phyloP scores from a whole-genome alignment of 371 early-diverging fungal species.

The Nematocida homosporus region DNA sequence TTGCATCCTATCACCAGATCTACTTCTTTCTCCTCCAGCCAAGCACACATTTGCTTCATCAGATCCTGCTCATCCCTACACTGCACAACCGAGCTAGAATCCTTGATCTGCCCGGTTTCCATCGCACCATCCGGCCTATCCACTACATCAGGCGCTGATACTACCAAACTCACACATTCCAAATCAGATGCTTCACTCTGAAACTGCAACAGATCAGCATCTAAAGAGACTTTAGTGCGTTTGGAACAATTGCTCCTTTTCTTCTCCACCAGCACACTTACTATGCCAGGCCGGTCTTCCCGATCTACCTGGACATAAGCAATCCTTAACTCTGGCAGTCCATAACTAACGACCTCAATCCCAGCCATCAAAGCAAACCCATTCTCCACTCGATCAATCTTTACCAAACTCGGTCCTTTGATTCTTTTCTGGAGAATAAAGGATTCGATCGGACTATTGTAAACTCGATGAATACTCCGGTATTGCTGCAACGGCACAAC shows the following conservation, averaged over 20 bases:
- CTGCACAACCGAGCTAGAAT: not conserved
- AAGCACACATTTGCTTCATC: slow-evolving; percentile 48
- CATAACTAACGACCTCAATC: slow-evolving; percentile 27
- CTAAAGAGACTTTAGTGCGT: not conserved
- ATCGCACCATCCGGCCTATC: no score
- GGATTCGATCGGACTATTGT: slow-evolving; percentile 63
- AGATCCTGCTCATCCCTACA: not conserved
- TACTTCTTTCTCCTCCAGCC: not conserved
- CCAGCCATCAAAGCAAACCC: slow-evolving; percentile 1
- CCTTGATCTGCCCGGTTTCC: not conserved
- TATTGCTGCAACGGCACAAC: not conserved
- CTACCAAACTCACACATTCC: not conserved
- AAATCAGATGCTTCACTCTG: not conserved
- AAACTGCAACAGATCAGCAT: not conserved
- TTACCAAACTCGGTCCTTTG: slow-evolving; percentile 59
- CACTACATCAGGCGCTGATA: no score
- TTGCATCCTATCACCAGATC: slow-evolving; percentile 4
- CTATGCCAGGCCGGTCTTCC: slow-evolving; percentile 34
- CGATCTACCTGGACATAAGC: slow-evolving; percentile 26
- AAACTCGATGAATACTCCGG: slow-evolving; percentile 43
- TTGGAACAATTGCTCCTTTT: slow-evolving; percentile 7
- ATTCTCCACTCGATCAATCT: slow-evolving; percentile 45
- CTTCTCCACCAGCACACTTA: slow-evolving; percentile 31
- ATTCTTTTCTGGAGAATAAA: slow-evolving; percentile 64
- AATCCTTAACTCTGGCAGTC: slow-evolving; percentile 14